A percentile compares a stretch with the other conserved stretches of the same genome.
Evolutionary conservation across 768 basidiomycete species (phyloP).

Genomic region (Tricholoma saponaceum): DNA sequence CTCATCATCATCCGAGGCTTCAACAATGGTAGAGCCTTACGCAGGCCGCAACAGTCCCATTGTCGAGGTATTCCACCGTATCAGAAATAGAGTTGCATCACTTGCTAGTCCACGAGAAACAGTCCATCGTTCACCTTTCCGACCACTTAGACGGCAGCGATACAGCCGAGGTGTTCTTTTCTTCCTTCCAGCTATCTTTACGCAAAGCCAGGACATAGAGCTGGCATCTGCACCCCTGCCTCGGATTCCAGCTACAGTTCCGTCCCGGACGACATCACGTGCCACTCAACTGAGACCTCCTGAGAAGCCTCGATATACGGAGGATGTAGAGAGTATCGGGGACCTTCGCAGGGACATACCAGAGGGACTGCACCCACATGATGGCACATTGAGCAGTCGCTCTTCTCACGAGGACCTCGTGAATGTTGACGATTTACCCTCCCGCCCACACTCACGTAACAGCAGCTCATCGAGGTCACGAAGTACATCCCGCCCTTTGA

Average conservation of each 20-base stretch:
- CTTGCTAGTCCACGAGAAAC: conserved; percentile 39
- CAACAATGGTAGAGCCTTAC: conserved; percentile 39
- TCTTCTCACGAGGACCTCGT: conserved; percentile 15
- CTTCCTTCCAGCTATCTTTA: conserved; percentile 80
- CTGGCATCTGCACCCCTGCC: conserved; percentile 28
- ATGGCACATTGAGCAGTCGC: conserved; percentile 11
- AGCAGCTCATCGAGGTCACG: conserved; percentile 20
- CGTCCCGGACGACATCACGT: conserved; percentile 16
- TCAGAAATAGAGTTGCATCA: conserved; percentile 53
- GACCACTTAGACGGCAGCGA: conserved; percentile 40
- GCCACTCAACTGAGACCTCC: conserved; percentile 22
- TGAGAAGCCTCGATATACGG: conserved; percentile 42
- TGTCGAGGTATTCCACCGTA: conserved; percentile 48
- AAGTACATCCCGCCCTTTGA: conserved; percentile 16
- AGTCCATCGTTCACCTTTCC: conserved; percentile 43
- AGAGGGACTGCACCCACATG: conserved; percentile 4
- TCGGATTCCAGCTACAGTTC: conserved; percentile 20
- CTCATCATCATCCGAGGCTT: conserved; percentile 40
- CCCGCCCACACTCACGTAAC: conserved; percentile 21
- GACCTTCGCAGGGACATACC: conserved; percentile 11
- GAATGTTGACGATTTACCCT: conserved; percentile 17
- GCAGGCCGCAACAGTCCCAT: conserved; percentile 43
- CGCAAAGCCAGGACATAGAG: conserved; percentile 46
- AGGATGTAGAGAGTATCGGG: conserved; percentile 31
- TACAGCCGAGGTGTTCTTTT: conserved; percentile 63